Evolutionary conservation across 192 early-diverging fungal genomes (phyloP), one percentile per base, ranked within the genome.

Genomic region (Backusella morwellensis): DNA sequence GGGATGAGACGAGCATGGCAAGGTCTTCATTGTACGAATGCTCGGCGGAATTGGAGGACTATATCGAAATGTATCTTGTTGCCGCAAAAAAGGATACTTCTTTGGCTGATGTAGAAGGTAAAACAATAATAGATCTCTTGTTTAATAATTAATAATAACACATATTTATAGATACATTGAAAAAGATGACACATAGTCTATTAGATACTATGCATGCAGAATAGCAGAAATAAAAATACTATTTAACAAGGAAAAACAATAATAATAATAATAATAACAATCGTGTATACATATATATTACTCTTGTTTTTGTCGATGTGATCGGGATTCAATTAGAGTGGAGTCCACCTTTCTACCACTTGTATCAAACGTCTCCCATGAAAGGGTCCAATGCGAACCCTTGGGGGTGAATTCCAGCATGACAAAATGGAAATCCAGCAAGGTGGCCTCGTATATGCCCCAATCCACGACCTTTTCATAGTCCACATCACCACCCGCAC

Each of bases 401-500:
- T 72, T 68, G 15, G 77, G 77, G 2, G 42, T 34, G 42, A 81
- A 74, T 38, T 88, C 86, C 6, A 90, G 29, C 1, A 82, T 59
- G 4, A 89, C 89, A 84, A 81, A 90, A 52, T 90, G 89, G 44
- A 85, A 86, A 67, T 76, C 80, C 1, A 86, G 44, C 35, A 82
- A 78, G 1, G 83, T 86, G 15, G 73, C 81, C 11, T 88, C 82
- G 77, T 93, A 94, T 85, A 92, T 89, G 1, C 84, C 54, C 81
- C 84, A 91, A 74, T 92, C 88, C 50, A 88, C 85, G 0, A 94
- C 93, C 35, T 83, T 85, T 72, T 88, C 81, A 11, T 77, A 79
- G 77, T 94, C 93, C 35, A 94, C 70, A 35, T 72, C 71, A 29
- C 93, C 93, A 21, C 93, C 93, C 0, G 92, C 92, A 19, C 93